phyloP scores from a whole-genome alignment of 2,329 filamentous ascomycete genomes.

The Epichloe gansuensis region DNA sequence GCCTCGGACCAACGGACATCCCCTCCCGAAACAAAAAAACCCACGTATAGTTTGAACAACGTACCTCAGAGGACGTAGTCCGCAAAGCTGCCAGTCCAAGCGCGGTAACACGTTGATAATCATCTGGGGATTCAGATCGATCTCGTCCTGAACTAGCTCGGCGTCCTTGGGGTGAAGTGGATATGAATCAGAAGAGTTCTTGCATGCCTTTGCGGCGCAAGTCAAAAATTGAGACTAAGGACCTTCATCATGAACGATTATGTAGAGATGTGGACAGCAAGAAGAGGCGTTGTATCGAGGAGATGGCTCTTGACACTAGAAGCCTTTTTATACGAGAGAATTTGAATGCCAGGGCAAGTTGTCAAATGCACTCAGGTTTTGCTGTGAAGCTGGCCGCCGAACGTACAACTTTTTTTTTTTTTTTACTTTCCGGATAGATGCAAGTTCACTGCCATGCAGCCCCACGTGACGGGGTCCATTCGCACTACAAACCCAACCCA shows the following conservation, averaged over 20 bases:
- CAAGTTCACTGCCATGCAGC: background rate
- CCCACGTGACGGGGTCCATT: slow-evolving; percentile 8
- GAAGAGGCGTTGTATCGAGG: background rate
- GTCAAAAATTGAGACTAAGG: slow-evolving; percentile 87
- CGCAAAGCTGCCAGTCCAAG: slow-evolving; percentile 74
- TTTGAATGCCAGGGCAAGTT: background rate
- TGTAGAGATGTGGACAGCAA: background rate
- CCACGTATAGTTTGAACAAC: slow-evolving; percentile 10
- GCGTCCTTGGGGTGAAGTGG: slow-evolving; percentile 88
- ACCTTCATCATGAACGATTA: slow-evolving; percentile 61
- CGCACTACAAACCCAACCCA: background rate
- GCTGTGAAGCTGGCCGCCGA: background rate
- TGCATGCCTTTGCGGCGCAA: slow-evolving; percentile 93
- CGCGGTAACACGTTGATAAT: slow-evolving; percentile 76
- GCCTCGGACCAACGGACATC: no score
- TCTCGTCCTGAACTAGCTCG: slow-evolving; percentile 77
- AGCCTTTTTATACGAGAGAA: background rate
- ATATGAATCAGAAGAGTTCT: slow-evolving; percentile 65
- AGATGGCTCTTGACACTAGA: background rate
- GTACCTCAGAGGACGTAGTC: slow-evolving; percentile 64
- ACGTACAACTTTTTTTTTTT: slow-evolving; percentile 23
- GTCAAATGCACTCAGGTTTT: background rate
- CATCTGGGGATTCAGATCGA: slow-evolving; percentile 71
- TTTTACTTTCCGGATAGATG: background rate
- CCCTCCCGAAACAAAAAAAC: background rate